Base-by-base conservation (phyloP, 2,329 filamentous ascomycete species). In the Phyllachora maydis region DNA sequence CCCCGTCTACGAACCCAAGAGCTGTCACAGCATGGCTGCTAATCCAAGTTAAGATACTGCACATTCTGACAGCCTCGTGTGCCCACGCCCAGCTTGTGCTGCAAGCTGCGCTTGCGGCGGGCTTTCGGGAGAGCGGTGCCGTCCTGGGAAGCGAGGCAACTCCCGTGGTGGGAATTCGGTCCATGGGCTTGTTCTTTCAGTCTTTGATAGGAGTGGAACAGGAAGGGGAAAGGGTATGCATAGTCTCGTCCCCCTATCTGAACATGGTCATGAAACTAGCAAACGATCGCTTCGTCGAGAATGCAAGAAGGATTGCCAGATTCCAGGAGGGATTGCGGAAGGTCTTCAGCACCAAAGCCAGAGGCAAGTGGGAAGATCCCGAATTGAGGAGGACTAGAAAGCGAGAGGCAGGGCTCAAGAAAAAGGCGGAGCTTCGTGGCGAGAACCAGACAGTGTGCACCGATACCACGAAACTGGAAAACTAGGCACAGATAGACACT, bases 121-220 rank as follows among this genome's bases (percentile, higher is more conserved):
- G 85, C 0, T 93, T 93, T 42, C 70, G 85, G 9, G 85, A 95
- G 49, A 88, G 76, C 28, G 85, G 85, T 11, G 73, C 85, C 23
- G 59, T 90, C 28, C 78, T 73, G 37, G 42, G 79, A 22, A 45
- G 47, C 1, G 35, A 40, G 2, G 35, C 44, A 4, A 60, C 43
- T 11, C 81, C 81, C 2, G 76, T 92, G 44, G 77, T 93, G 3
- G 85, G 76, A 3, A 66, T 95, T 16, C 68, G 85, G 11, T 83
- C 78, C 4, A 76, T 78, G 45, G 83, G 83, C 0, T 56, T 93
- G 2, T 64, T 67, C 1, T 66, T 93, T 30, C 79, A 91, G 47
- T 78, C 76, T 2, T 59, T 93, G 14, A 59, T 95, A 16, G 85
- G 79, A 1, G 43, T 60, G 11, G 43, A 50, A 24, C 28, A 33